phyloP scores from a whole-genome alignment of 2,329 filamentous ascomycete genomes.

The Penicillium sp. region DNA sequence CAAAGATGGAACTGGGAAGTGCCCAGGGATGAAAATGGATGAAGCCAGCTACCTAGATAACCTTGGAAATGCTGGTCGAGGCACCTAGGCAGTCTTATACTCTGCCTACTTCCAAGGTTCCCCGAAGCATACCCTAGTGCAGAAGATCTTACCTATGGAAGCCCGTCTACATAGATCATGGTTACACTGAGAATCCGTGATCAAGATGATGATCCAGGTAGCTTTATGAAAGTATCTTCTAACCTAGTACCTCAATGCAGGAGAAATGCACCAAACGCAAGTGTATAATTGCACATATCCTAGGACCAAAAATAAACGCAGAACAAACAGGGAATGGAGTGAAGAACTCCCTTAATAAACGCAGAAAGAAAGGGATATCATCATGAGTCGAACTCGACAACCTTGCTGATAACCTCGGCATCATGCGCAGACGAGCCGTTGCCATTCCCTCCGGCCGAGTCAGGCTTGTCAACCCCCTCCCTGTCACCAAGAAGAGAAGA shows the following conservation, averaged over 20 bases:
- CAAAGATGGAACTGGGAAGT: no score
- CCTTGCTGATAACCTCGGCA: conserved; percentile 34
- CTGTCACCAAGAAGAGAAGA: conserved; percentile 29
- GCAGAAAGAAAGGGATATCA: conserved; percentile 6
- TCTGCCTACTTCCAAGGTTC: no score
- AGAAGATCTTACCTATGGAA: no score
- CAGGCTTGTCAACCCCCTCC: conserved; percentile 7
- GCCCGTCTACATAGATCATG: no score
- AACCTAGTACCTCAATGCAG: not conserved
- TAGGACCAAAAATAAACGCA: conserved; percentile 1
- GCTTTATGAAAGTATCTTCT: not conserved
- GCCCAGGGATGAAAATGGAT: no score
- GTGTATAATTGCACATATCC: conserved; percentile 7
- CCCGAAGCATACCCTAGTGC: no score
- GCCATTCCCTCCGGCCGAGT: not conserved
- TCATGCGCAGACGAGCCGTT: conserved; percentile 16
- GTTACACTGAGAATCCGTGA: no score
- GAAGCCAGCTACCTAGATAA: no score
- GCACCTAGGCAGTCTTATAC: no score
- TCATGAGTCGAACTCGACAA: conserved; percentile 38
- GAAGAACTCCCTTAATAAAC: not conserved
- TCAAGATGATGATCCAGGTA: not conserved
- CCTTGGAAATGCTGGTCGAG: no score
- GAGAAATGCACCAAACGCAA: conserved; percentile 1
- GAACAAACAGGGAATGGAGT: not conserved